phyloP scores from a whole-genome alignment of 768 basidiomycete genomes.

The Dioszegia aurantiaca region DNA sequence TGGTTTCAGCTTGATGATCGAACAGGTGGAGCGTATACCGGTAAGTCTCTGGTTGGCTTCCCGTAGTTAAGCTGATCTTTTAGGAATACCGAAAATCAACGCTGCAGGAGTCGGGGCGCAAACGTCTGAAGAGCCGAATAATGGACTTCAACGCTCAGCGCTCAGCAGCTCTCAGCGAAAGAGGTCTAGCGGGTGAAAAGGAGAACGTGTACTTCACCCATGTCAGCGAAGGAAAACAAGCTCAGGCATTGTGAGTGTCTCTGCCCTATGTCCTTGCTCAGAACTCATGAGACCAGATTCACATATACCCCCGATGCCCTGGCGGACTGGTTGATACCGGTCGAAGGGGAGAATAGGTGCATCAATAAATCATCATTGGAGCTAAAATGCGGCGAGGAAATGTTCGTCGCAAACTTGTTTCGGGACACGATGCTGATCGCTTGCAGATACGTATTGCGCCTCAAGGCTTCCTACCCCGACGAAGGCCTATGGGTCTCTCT shows the following conservation, averaged over 20 bases:
- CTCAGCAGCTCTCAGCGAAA: neutral
- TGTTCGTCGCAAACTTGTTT: neutral
- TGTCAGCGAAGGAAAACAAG: neutral
- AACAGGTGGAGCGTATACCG: conserved; percentile 45
- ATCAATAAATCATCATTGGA: neutral
- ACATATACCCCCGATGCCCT: neutral
- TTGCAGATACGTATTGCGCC: neutral
- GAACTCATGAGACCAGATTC: neutral
- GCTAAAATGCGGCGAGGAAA: neutral
- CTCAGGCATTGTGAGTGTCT: conserved; percentile 3
- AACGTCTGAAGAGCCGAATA: conserved; percentile 2
- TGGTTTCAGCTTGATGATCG: conserved; percentile 53
- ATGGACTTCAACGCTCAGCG: conserved; percentile 3
- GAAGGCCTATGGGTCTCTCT: neutral
- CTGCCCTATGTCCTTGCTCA: neutral
- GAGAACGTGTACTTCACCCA: neutral
- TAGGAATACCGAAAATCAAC: neutral
- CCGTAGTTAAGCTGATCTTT: neutral
- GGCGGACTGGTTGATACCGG: neutral
- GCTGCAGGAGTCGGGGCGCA: neutral
- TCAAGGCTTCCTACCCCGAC: neutral
- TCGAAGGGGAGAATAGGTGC: neutral
- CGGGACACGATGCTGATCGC: neutral
- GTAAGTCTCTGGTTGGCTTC: conserved; percentile 32
- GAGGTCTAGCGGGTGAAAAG: neutral